Evolutionary conservation across 768 basidiomycete species (phyloP), one percentile per base, ranked within the genome.

Genomic region (Hericium erinaceus): DNA sequence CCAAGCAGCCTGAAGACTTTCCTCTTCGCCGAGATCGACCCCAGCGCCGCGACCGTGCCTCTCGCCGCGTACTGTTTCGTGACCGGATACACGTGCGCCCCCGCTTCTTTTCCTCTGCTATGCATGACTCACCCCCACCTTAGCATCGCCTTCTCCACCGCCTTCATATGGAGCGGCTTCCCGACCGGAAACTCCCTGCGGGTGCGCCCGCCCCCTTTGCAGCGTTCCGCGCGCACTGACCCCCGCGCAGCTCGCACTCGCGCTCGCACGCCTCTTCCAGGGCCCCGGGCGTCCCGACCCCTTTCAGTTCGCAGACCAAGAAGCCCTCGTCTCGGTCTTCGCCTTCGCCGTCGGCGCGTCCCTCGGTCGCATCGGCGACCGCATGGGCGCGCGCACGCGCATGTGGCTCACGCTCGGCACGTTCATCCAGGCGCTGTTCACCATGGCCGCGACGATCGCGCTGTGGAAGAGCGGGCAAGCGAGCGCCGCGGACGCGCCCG

Each of bases 111-210:
- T 12, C 20, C 26, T 12, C 18, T 8, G 44, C 44, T 22, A 16
- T 22, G 7, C 55, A 28, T 46, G 37, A n/a, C 52, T 13, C 15
- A 11, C 24, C 10, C 41, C 15, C 57, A 8, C 44, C 55, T 53
- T 64, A 80, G 80, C 1, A 74, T 91, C 26, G 82, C 81, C 3
- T 92, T 92, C 73, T 82, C 87, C 48, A 85, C 90, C 1, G 74
- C 89, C 50, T 92, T 84, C 68, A 81, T 92, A 12, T 92, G 90
- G 89, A 87, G 85, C 68, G 89, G 85, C 13, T 92, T 91, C 70
- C 89, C 91, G 70, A 91, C 89, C 0, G 89, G 87, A 54, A 89
- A 89, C 66, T 81, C 81, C 62, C 76, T 81, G 9, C 84, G 87
- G 74, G 84, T 85, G 64, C 57, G 71, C 62, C 26, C 26, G 26